Conservation (phyloP, 495 filamentous ascomycete genomes). For the Penicillium flavigenum region DNA sequence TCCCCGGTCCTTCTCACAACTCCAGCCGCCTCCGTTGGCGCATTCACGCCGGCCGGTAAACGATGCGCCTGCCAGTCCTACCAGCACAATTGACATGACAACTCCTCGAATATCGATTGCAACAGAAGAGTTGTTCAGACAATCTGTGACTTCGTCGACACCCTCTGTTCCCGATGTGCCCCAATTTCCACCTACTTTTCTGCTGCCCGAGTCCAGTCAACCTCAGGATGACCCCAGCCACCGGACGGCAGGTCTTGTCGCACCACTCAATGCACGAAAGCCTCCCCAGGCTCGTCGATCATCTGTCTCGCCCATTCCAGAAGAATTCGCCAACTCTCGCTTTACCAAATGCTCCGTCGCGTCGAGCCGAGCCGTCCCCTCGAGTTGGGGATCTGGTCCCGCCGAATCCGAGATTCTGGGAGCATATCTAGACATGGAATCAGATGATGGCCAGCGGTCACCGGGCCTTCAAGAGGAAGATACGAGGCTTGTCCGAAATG, state of each 20-base stretch:
- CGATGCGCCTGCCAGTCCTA: constrained; percentile 38
- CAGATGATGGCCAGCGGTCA: constrained; percentile 40
- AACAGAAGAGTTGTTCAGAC: constrained; percentile 37
- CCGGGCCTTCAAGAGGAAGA: constrained; percentile 47
- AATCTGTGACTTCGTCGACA: constrained; percentile 35
- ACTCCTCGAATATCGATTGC: constrained; percentile 32
- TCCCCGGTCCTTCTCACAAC: constrained; percentile 52
- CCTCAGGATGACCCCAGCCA: constrained; percentile 16
- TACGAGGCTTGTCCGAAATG: constrained; percentile 68
- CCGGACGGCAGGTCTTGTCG: constrained; percentile 31
- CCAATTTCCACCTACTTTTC: constrained; percentile 25
- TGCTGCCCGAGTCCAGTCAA: constrained; percentile 18
- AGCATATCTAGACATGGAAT: constrained; percentile 39
- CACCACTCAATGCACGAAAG: constrained; percentile 23
- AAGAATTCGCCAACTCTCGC: constrained; percentile 64
- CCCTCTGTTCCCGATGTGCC: constrained; percentile 51
- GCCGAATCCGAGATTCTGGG: constrained; percentile 49
- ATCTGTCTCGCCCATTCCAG: constrained; percentile 83
- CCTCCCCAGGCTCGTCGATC: constrained; percentile 53
- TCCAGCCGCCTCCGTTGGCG: constrained; percentile 34
- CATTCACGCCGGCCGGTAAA: constrained; percentile 25
- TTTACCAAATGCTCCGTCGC: constrained; percentile 65
- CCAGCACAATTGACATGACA: constrained; percentile 27
- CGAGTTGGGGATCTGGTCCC: constrained; percentile 61
- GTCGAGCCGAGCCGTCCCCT: constrained; percentile 77